Percentiles rank a stretch among this genome's conserved stretches.
Conservation (phyloP, 2,329 filamentous ascomycete genomes). For the Cordyceps javanica region DNA sequence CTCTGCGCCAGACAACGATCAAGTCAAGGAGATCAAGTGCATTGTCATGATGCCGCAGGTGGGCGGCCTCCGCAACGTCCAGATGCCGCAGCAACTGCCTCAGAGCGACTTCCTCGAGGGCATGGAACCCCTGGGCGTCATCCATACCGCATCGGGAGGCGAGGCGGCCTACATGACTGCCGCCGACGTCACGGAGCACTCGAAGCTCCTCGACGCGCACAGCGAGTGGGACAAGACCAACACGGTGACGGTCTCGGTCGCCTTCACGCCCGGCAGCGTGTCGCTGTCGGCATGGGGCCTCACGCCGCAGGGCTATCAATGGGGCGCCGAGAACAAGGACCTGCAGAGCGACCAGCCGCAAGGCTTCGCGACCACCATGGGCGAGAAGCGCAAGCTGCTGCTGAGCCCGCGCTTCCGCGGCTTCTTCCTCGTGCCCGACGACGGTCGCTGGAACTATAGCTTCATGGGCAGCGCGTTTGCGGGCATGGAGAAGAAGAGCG, state of each 20-base stretch:
- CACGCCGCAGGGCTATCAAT: constrained; percentile 88
- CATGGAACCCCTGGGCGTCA: constrained; percentile 87
- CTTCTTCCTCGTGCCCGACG: constrained; percentile 93
- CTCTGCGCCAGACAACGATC: constrained; percentile 88
- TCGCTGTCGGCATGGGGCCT: constrained; percentile 91
- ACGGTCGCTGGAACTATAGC: constrained; percentile 91
- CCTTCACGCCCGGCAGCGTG: constrained; percentile 94
- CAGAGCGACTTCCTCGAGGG: constrained; percentile 83
- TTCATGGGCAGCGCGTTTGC: constrained; percentile 92
- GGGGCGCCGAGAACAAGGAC: constrained; percentile 95
- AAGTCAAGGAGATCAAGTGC: constrained; percentile 93
- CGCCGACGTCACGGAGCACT: constrained; percentile 88
- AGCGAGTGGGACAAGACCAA: constrained; percentile 63
- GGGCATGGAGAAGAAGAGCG: constrained; percentile 80
- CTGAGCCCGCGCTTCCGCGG: constrained; percentile 90
- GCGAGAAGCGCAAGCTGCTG: constrained; percentile 89
- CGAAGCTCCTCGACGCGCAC: constrained; percentile 81
- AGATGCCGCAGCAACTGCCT: constrained; percentile 82
- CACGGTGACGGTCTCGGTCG: constrained; percentile 90
- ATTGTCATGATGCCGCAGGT: constrained; percentile 98
- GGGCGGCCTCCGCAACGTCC: constrained; percentile 84
- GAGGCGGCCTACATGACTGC: constrained; percentile 96
- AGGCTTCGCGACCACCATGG: constrained; percentile 87
- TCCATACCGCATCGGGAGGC: constrained; percentile 92
- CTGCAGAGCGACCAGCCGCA: constrained; percentile 85